Conservation (phyloP, 129 eudicot species). For the Escallonia rubra region DNA sequence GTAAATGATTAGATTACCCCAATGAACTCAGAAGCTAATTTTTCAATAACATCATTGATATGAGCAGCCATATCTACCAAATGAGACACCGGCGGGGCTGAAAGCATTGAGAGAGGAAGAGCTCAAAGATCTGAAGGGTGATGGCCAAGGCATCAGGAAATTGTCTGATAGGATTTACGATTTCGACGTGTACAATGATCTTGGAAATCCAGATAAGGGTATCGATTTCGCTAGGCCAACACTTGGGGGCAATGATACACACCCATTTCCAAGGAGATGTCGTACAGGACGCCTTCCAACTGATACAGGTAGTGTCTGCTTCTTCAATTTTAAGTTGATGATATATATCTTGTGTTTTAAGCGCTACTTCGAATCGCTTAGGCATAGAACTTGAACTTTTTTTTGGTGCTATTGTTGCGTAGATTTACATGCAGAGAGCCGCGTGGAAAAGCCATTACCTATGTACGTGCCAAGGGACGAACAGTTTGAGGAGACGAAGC, state of each 20-base stretch:
- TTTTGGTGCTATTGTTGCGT: not conserved
- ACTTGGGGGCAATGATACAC: conserved; percentile 63
- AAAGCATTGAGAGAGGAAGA: conserved; percentile 77
- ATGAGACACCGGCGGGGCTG: conserved; percentile 81
- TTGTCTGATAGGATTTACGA: conserved; percentile 73
- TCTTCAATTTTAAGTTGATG: not conserved
- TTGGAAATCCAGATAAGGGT: conserved; percentile 91
- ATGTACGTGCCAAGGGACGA: conserved; percentile 96
- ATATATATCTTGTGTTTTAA: not conserved
- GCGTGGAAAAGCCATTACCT: conserved; percentile 90
- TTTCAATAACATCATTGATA: not conserved
- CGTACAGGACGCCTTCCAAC: conserved; percentile 91
- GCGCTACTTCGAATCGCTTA: not conserved
- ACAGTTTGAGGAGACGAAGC: conserved; percentile 86
- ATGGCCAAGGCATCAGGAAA: conserved; percentile 73
- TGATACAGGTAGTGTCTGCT: conserved; percentile 43
- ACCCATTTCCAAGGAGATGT: conserved; percentile 89
- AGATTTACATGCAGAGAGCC: conserved; percentile 70
- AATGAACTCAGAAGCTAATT: not conserved
- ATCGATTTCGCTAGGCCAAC: conserved; percentile 61
- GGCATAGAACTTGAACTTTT: not conserved
- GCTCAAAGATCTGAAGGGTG: conserved; percentile 75
- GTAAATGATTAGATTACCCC: not conserved
- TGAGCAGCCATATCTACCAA: conserved; percentile 87
- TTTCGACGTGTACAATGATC: conserved; percentile 78